phyloP scores from a whole-genome alignment of 2,329 filamentous ascomycete genomes.

The Beauveria sp. region DNA sequence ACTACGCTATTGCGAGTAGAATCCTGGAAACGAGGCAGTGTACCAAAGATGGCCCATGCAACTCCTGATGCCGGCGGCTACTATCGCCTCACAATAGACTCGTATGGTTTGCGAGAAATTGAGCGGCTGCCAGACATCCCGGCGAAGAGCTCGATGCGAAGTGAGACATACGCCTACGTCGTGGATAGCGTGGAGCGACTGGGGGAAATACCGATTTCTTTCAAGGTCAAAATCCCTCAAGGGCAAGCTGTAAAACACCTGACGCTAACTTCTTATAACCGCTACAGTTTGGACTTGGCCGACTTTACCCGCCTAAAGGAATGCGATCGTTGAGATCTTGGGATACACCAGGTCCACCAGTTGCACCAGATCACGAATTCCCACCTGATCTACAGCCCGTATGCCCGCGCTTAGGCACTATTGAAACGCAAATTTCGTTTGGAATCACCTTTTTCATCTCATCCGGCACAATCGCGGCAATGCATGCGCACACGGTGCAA shows the following conservation, averaged over 20 bases:
- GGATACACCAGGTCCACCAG: constrained; percentile 4
- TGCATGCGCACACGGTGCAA: constrained; percentile 2
- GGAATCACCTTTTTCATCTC: constrained; percentile 9
- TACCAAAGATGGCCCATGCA: not conserved
- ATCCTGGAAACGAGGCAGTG: constrained; percentile 1
- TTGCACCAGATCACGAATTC: not conserved
- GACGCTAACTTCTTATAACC: not conserved
- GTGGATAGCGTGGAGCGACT: not conserved
- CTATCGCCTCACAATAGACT: constrained; percentile 3
- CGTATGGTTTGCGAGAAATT: not conserved
- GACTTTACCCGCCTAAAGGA: not conserved
- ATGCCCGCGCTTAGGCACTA: not conserved
- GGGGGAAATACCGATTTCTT: not conserved
- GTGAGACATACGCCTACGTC: not conserved
- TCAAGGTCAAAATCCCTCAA: not conserved
- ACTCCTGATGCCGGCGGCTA: not conserved
- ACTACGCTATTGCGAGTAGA: not conserved
- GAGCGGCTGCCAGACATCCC: not conserved
- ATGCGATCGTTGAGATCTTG: not conserved
- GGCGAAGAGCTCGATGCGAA: not conserved
- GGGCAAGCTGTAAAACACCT: not conserved
- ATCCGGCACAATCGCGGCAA: constrained; percentile 4
- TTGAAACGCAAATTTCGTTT: constrained; percentile 3
- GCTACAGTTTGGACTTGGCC: not conserved
- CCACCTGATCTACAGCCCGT: not conserved